These are phyloP conservation scores for Sugiyamaella smithiae DNA, from an alignment of 805 yeast genomes.

Conservation along the genomic window DNA sequence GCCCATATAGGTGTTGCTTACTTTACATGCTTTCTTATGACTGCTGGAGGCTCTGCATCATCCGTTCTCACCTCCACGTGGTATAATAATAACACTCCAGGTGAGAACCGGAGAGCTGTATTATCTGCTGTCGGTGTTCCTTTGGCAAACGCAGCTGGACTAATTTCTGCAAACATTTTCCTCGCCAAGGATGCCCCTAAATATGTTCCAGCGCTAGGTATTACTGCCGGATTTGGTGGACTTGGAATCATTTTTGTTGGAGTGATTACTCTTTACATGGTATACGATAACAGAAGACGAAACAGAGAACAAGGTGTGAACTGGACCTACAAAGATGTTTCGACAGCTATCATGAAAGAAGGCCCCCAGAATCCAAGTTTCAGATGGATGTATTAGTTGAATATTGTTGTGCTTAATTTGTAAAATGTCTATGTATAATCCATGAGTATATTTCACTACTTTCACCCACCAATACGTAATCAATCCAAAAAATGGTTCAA, in stretches of 20 bases:
- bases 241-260: constrained; percentile 40
- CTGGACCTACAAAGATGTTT: constrained; percentile 22
- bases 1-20: constrained; percentile 42
- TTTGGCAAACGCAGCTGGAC: constrained; percentile 56
- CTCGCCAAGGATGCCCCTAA: constrained; percentile 51
- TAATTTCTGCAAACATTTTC: constrained; percentile 52
- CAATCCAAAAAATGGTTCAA: too few relatives aligned
- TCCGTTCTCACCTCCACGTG: constrained; percentile 51
- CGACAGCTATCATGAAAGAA: constrained; percentile 41
- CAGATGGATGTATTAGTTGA: constrained; percentile 45
- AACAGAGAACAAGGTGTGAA: constrained; percentile 22
- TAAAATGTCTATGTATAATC: too few relatives aligned
- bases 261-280: constrained; percentile 37
- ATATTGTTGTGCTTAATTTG: neutral
- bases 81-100: constrained; percentile 50
- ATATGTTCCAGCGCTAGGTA: constrained; percentile 50
- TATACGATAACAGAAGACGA: constrained; percentile 41
- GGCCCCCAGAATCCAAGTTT: constrained; percentile 46
- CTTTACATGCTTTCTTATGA: constrained; percentile 46
- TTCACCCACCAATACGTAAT: too few relatives aligned
- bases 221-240: constrained; percentile 47
- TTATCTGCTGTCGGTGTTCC: constrained; percentile 51
- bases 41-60: constrained; percentile 48
- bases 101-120: constrained; percentile 45
- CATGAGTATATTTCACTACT: too few relatives aligned